Evolutionary conservation across 176 grass and related monocot species (phyloP).

Genomic region (Oryza glaberrima): DNA sequence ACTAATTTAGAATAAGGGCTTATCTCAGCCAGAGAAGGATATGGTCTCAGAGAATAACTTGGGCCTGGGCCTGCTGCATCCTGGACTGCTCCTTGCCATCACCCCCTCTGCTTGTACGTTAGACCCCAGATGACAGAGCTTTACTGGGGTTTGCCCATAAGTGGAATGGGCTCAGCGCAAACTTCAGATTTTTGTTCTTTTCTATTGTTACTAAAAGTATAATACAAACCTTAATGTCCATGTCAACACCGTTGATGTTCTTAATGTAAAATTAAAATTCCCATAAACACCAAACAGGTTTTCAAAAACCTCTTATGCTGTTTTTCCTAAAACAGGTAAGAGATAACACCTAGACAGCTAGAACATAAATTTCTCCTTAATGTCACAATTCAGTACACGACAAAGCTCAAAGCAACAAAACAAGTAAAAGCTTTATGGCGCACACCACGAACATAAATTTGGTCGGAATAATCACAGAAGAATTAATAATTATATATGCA

Average conservation of each 20-base stretch:
- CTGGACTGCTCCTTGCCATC: neutral
- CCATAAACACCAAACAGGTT: neutral
- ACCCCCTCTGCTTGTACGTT: neutral
- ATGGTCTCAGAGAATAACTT: neutral
- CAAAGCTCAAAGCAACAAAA: slow-evolving; percentile 9
- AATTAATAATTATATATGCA: neutral
- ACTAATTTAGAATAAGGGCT: neutral
- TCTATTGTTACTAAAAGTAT: neutral
- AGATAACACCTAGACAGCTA: slow-evolving; percentile 18
- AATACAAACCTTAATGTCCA: neutral
- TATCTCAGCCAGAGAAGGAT: neutral
- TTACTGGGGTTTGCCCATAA: neutral
- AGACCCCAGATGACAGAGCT: neutral
- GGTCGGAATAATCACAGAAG: neutral
- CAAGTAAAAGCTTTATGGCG: neutral
- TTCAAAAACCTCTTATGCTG: neutral
- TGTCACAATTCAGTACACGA: neutral
- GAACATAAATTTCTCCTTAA: slow-evolving; percentile 12
- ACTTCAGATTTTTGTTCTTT: neutral
- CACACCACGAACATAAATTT: neutral
- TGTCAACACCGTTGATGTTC: neutral
- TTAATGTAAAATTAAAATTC: slow-evolving; percentile 8
- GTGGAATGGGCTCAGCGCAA: neutral
- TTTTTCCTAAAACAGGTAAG: neutral
- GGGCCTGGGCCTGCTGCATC: neutral